Base-by-base conservation (phyloP, 129 eudicot genomes). In the Centrapalus pauciflorus region DNA sequence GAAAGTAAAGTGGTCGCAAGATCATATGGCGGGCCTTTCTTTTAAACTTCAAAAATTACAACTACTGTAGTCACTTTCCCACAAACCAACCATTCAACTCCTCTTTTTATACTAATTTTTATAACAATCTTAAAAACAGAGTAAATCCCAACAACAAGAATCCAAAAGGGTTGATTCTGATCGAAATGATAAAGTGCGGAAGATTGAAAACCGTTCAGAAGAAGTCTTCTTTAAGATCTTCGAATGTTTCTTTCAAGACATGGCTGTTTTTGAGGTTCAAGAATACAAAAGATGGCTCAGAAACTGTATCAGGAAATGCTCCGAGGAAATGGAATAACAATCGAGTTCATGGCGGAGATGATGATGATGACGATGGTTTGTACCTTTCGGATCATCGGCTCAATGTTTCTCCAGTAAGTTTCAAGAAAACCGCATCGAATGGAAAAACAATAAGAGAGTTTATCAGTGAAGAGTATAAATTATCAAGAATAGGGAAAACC, bases 1-100 rank as follows among this genome's bases (percentile, higher is more conserved):
- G 76, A 79, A 43, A 21, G 40, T 48, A 77, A 80, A 84, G 85
- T 90, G 89, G 80, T 86, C 85, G 84, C 95, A 85, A 71, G 76
- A 84, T 76, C 73, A n/a, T 77, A 60, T 50, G 97, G 95, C 85
- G 95, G 91, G 91, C 83, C 81, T 90, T 84, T 90, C 85, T 84
- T 90, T 90, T 80, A 76, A 84, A 90, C 67, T 76, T 67, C 83
- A 66, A 75, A 66, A 21, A 24, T 12, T 66, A 54, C 64, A 41
- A 13, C 67, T 49, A 65, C 67, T 41, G 11, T 30, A 55, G 72
- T 55, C 67, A 69, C 77, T 80, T 58, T 72, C 71, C 65, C 75
- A 73, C 64, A 29, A 43, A 23, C 72, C 41, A 56, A 55, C 66
- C 43, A 32, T 70, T 64, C 64, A 56, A 45, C 13, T 33, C 38